Evolutionary conservation across 192 early-diverging fungal genomes (phyloP).

Genomic region (Backusella liffmaniae): DNA sequence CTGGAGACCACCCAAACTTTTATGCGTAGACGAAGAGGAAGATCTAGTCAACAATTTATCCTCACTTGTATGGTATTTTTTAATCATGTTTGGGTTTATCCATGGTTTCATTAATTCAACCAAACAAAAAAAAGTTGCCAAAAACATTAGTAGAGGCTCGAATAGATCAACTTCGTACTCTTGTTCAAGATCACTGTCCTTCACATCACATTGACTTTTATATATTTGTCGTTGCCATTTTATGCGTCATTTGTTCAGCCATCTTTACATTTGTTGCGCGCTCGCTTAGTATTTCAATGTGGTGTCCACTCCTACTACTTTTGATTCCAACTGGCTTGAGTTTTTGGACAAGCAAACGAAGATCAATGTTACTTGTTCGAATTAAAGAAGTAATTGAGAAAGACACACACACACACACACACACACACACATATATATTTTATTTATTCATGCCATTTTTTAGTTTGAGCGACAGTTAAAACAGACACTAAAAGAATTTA

Average conservation of each 20-base stretch:
- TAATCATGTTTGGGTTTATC: neutral
- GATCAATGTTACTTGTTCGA: neutral
- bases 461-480: constrained; percentile 10
- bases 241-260: constrained; percentile 24
- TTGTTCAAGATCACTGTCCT: constrained; percentile 19
- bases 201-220: constrained; percentile 22
- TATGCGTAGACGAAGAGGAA: neutral
- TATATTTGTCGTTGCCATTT: constrained; percentile 16
- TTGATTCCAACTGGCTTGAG: constrained; percentile 19
- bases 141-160: constrained; percentile 17
- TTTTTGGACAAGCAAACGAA: constrained; percentile 15
- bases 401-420: neutral
- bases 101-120: too few relatives aligned
- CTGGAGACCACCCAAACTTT: constrained; percentile 10
- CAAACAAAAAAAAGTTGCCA: neutral
- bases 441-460: neutral
- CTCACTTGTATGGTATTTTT: constrained; percentile 10
- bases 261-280: constrained; percentile 25
- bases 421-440: neutral
- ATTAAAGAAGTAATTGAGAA: constrained; percentile 5
- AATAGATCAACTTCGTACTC: constrained; percentile 3
- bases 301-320: constrained; percentile 29
- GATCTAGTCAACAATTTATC: constrained; percentile 1
- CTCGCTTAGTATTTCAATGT: constrained; percentile 30
- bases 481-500: constrained; percentile 11